Base-by-base conservation (phyloP, 2,329 filamentous ascomycete genomes). In the Penicillium brevicompactum region DNA sequence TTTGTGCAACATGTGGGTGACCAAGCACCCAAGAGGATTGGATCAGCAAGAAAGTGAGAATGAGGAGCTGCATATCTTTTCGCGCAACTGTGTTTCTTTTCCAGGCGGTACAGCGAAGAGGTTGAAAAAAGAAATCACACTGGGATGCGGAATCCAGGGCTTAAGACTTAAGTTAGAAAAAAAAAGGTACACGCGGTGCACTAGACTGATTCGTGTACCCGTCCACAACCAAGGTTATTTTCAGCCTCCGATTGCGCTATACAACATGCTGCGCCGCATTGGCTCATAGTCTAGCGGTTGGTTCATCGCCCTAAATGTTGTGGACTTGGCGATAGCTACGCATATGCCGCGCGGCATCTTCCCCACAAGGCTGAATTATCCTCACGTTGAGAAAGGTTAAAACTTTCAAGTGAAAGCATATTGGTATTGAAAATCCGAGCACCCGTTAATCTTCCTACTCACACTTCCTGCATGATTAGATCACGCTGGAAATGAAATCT, bases 341-440 rank as follows among this genome's bases (percentile, higher is more conserved):
- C 45, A 59, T 18, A 47, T 55, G 55, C 55, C 57, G 57, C 57
- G 57, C 51, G 57, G 57, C 57, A 34, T 13, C 5, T 18, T 51
- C 44, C 51, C 57, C 57, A 57, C 54, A 47, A 42, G 49, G 49
- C 55, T 55, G 43, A 37, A 37, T n/a, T 37, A 34, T 27, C 5
- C 24, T 27, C 24, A 27, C 9, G 31, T 11, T 10, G 31, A 34
- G 31, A 34, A 27, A 27, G 5, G 8, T 27, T 4, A 27, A 8
- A 27, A 27, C 18, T 18, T 27, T 27, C 24, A 27, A 27, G 8
- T 27, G 24, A 8, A 5, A 27, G 24, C 24, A 27, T 27, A 27
- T 8, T 27, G 5, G 24, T 27, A 27, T 27, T 5, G 8, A 27
- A 27, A 5, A 5, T 27, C 24, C 24, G 8, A 27, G 5, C 24